Conservation (phyloP, 768 basidiomycete species). For the Boletus pseudo-olivaceus region DNA sequence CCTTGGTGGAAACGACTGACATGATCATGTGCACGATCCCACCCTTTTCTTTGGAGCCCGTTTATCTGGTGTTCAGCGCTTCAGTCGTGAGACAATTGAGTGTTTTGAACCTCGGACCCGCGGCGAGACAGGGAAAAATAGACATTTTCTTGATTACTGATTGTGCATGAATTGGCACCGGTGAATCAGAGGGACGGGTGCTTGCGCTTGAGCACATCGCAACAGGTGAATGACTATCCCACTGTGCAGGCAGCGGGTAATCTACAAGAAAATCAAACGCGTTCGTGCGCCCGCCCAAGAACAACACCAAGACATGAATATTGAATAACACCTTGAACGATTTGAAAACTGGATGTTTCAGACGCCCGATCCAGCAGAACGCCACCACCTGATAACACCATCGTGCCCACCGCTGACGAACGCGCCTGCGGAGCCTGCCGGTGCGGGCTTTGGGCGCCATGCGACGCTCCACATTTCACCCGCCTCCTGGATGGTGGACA, state of each 20-base stretch:
- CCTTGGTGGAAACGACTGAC: neutral
- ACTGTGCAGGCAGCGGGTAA: neutral
- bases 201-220: neutral
- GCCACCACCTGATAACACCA: slow-evolving; percentile 73
- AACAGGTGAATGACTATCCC: neutral
- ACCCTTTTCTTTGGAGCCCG: neutral
- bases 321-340: neutral
- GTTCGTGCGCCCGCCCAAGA: neutral
- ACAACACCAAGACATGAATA: neutral
- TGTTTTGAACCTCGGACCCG: neutral
- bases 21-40: too few species aligned
- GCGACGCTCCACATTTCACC: slow-evolving; percentile 84
- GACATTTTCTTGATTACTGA: neutral
- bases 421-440: slow-evolving; percentile 53
- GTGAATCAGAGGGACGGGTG: neutral
- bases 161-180: neutral
- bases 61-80: neutral
- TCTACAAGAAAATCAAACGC: slow-evolving; percentile 1
- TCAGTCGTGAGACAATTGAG: neutral
- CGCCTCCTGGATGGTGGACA: slow-evolving; percentile 73
- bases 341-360: neutral
- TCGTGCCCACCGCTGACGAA: slow-evolving; percentile 75
- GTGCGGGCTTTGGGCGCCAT: slow-evolving; percentile 66
- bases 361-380: slow-evolving; percentile 54
- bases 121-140: neutral